Percentiles rank a stretch among this genome's conserved stretches.
Conservation (phyloP, 352 stramenopile genomes). For the Phytopythium cucurbitacearum region DNA sequence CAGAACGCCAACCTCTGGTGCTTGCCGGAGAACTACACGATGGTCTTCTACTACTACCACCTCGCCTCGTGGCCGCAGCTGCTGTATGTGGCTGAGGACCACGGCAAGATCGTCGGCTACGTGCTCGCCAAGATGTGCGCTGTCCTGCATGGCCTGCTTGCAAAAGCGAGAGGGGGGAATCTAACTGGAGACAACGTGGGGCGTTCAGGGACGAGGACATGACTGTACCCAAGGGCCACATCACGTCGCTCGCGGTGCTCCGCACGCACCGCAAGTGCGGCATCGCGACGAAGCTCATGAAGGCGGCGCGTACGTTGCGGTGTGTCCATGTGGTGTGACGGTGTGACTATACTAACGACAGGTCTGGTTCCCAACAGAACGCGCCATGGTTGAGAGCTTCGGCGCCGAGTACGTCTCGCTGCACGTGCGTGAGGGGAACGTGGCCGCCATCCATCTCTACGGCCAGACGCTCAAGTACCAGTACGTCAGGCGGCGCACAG, state of each 20-base stretch:
- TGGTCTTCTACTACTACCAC: slow-evolving; percentile 99
- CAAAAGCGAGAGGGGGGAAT: not conserved
- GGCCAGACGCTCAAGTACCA: slow-evolving; percentile 97
- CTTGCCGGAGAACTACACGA: slow-evolving; percentile 99
- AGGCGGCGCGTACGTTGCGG: slow-evolving; percentile 70
- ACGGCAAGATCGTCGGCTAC: slow-evolving; percentile 99
- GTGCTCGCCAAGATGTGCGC: slow-evolving; percentile 99
- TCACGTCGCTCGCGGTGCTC: slow-evolving; percentile 98
- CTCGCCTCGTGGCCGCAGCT: slow-evolving; percentile 99
- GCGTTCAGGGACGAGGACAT: slow-evolving; percentile 71
- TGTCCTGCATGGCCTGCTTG: not conserved
- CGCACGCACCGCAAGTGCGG: slow-evolving; percentile 96
- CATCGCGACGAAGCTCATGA: slow-evolving; percentile 99
- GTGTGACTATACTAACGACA: not conserved
- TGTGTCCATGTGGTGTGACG: not conserved
- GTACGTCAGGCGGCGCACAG: slow-evolving; percentile 30
- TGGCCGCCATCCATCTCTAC: slow-evolving; percentile 98
- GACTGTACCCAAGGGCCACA: slow-evolving; percentile 94
- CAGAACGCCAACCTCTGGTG: slow-evolving; percentile 99
- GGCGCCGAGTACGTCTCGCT: slow-evolving; percentile 98
- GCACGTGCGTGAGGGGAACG: slow-evolving; percentile 98
- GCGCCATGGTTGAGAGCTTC: slow-evolving; percentile 97
- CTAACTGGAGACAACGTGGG: slow-evolving; percentile 2
- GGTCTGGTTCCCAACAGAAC: slow-evolving; percentile 49
- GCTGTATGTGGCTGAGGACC: slow-evolving; percentile 97